Base-by-base conservation (phyloP, 441 rosid species). In the Adansonia grandidieri region DNA sequence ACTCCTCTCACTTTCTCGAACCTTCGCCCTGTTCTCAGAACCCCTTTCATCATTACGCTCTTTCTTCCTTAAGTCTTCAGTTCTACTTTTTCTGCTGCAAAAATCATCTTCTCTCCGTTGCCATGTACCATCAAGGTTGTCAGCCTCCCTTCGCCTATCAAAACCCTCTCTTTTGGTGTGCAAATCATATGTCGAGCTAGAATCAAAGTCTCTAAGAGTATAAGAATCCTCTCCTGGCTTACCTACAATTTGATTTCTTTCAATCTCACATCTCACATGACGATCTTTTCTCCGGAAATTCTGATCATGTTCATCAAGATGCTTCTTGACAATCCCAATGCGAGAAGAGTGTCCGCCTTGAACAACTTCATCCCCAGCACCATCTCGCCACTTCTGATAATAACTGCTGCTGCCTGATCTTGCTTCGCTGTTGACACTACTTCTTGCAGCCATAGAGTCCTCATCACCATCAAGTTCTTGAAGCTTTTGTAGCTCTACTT, bases 381-480 rank as follows among this genome's bases (percentile, higher is more conserved):
- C 84, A 82, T 89, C 95, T 73, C 82, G 89, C 84, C 90, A 82
- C 83, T 90, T 92, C 80, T 84, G 92, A 86, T 86, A 47, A 84
- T 96, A 97, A 84, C 87, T 89, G 86, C 94, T 90, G 87, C 95
- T 93, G 42, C 92, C 93, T 62, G 98, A 91, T 86, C 93, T 90
- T 75, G 90, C 96, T 92, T 93, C 93, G 84, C 97, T 92, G 80
- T 87, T 88, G 79, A 92, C 98, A 76, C 97, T 93, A 85, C 97
- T 92, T 89, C 97, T 93, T 73, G 95, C 98, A 64, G 93, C 93
- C 85, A 85, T 93, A 40, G 87, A 85, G 53, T 91, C 97, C 71
- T 90, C 98, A 60, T 81, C 92, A 57, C 89, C 93, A 76, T 91
- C 96, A 50, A 74, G 48, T 82, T 91, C 97, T 81, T 86, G 90